Evolutionary conservation across 345 rosid species (phyloP).

Genomic region (Camelina laxa): DNA sequence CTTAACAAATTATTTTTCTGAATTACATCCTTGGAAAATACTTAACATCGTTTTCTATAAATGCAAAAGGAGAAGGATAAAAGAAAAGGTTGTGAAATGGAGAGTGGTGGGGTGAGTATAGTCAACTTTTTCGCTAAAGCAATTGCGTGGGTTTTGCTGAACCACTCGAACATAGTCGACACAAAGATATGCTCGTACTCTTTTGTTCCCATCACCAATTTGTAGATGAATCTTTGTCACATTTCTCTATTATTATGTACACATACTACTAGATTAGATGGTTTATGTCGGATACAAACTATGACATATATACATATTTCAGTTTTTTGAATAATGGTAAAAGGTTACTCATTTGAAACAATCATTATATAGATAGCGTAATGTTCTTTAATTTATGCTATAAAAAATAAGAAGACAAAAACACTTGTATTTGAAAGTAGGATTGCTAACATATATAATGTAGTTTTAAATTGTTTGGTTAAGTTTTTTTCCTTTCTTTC

Average conservation of each 20-base stretch:
- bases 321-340: neutral
- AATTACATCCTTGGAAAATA: neutral
- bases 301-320: neutral
- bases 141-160: conserved; percentile 39
- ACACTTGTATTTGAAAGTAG: neutral
- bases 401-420: neutral
- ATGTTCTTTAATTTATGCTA: neutral
- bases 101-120: conserved; percentile 37
- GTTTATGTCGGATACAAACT: neutral
- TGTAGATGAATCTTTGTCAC: conserved; percentile 22
- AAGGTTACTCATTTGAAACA: neutral
- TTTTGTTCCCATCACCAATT: conserved; percentile 36
- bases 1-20: neutral
- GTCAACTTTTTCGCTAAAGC: conserved; percentile 36
- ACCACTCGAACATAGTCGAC: conserved; percentile 32
- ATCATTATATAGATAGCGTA: neutral
- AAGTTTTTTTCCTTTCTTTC: neutral
- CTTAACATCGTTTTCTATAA: neutral
- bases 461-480: neutral
- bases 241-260: conserved; percentile 11
- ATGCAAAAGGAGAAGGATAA: conserved; percentile 22
- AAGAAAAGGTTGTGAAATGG: conserved; percentile 26
- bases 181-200: conserved; percentile 18
- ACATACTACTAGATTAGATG: conserved; percentile 7
- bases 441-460: too few species aligned